A percentile compares a stretch with the other conserved stretches of the same genome.
Evolutionary conservation across 1,284 basidiomycete genomes (phyloP).

Genomic region (Neonothopanus nambi): DNA sequence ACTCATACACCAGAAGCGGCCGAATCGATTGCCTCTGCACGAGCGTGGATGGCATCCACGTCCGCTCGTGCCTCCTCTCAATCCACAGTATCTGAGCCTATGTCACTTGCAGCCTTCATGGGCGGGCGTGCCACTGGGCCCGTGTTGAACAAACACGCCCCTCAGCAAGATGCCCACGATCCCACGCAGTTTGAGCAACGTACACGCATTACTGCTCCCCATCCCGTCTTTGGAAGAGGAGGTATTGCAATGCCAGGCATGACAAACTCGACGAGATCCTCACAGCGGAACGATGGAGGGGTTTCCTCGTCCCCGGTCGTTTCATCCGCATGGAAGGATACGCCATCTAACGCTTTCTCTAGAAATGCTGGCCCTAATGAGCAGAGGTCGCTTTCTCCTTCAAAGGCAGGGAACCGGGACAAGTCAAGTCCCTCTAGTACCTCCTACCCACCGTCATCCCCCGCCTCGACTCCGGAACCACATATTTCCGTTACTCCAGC

Average conservation of each 20-base stretch:
- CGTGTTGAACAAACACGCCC: conserved; percentile 65
- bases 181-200: conserved; percentile 66
- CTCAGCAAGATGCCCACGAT: conserved; percentile 67
- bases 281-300: not conserved
- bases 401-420: not conserved
- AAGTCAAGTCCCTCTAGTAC: too few species aligned
- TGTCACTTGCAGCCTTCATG: conserved; percentile 77
- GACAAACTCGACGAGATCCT: conserved; percentile 23
- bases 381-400: not conserved
- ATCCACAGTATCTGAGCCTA: conserved; percentile 35
- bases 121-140: conserved; percentile 74
- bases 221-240: conserved; percentile 73
- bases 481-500: conserved; percentile 1
- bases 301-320: not conserved
- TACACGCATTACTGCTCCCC: conserved; percentile 50
- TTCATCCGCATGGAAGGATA: not conserved
- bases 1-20: conserved; percentile 16
- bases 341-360: not conserved
- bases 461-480: not conserved
- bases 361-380: not conserved
- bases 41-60: conserved; percentile 14
- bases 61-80: conserved; percentile 20
- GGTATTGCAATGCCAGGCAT: conserved; percentile 75
- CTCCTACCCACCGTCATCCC: conserved; percentile 12
- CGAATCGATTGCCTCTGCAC: conserved; percentile 8